phyloP scores from a whole-genome alignment of 1,284 basidiomycete genomes.

The Irpex lacteus region DNA sequence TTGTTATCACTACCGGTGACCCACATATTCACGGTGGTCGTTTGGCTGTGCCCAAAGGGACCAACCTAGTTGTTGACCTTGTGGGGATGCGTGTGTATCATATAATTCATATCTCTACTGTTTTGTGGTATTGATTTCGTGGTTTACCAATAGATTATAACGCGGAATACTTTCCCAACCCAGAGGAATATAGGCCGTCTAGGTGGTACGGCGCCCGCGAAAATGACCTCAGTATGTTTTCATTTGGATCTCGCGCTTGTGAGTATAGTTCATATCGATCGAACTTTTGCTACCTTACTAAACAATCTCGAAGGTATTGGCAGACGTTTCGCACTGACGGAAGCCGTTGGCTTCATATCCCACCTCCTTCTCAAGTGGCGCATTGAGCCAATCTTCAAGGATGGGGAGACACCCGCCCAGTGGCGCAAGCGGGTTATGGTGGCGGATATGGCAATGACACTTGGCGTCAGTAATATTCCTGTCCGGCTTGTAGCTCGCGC shows the following conservation, averaged over 20 bases:
- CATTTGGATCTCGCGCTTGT: constrained; percentile 47
- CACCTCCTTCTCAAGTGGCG: constrained; percentile 4
- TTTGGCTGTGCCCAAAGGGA: no score
- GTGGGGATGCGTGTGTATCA: no score
- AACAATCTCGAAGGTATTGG: constrained; percentile 7
- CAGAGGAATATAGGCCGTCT: constrained; percentile 35
- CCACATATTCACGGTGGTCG: no score
- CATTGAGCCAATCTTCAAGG: neutral
- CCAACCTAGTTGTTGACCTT: no score
- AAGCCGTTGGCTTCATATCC: constrained; percentile 7
- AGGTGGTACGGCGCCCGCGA: constrained; percentile 34
- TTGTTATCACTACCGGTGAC: no score
- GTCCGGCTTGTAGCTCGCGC: neutral
- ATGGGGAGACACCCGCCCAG: constrained; percentile 7
- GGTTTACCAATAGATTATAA: constrained; percentile 29
- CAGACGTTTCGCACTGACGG: constrained; percentile 9
- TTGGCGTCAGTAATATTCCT: constrained; percentile 4
- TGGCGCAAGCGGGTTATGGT: constrained; percentile 4
- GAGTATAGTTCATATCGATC: constrained; percentile 3
- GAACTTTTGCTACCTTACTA: neutral
- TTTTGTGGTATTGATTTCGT: neutral
- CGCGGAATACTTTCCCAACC: constrained; percentile 37
- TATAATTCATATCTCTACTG: no score
- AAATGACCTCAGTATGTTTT: constrained; percentile 11
- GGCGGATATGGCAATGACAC: neutral